Conservation (phyloP, 1,139 yeast species). For the Kodamaea plutei region DNA sequence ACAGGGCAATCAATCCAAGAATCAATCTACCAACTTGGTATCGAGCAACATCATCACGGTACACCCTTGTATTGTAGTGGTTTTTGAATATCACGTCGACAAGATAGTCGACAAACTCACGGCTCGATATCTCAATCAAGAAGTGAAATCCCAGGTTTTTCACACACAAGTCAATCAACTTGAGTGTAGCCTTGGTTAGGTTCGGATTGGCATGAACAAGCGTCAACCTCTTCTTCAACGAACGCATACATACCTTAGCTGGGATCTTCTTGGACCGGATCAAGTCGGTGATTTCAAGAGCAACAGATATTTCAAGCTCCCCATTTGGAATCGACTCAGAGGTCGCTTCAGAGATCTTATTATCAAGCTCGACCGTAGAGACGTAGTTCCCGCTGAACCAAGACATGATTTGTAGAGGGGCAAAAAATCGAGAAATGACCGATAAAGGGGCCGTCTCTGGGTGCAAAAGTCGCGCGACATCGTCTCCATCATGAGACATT, state of each 20-base stretch:
- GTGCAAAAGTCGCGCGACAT: conserved; percentile 1
- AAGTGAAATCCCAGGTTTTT: conserved; percentile 93
- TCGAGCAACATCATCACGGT: conserved; percentile 40
- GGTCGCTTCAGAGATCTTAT: conserved; percentile 72
- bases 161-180: conserved; percentile 78
- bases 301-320: conserved; percentile 74
- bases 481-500: no score
- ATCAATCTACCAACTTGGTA: conserved; percentile 55
- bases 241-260: conserved; percentile 80
- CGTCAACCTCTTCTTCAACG: conserved; percentile 69
- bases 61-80: conserved; percentile 32
- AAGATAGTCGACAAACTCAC: conserved; percentile 81
- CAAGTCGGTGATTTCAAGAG: conserved; percentile 83
- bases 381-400: conserved; percentile 55
- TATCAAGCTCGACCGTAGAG: conserved; percentile 52
- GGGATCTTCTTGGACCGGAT: conserved; percentile 82
- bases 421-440: background rate
- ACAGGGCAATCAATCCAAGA: conserved; percentile 64
- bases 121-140: conserved; percentile 69
- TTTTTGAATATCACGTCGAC: conserved; percentile 41
- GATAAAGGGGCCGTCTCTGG: background rate
- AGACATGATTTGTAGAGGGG: conserved; percentile 51
- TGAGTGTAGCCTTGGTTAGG: conserved; percentile 67
- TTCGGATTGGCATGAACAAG: conserved; percentile 67
- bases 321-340: conserved; percentile 90